phyloP scores from a whole-genome alignment of 306 rosid species.

The Inga leiocalycina region DNA sequence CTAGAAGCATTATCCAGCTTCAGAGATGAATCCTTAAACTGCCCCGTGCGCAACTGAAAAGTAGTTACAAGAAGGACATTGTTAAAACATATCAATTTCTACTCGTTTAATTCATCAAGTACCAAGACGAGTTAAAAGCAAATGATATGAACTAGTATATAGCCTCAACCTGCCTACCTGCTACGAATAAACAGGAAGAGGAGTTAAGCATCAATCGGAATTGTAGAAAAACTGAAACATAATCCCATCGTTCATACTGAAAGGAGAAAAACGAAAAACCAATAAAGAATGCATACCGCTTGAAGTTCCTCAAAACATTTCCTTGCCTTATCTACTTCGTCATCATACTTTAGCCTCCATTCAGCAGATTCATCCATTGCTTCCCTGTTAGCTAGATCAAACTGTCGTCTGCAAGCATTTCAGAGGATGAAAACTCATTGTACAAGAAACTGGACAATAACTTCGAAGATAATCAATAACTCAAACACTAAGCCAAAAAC shows the following conservation, averaged over 20 bases:
- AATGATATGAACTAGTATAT: slow-evolving; percentile 2
- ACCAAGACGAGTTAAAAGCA: neutral
- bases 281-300: slow-evolving; percentile 44
- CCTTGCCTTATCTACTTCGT: slow-evolving; percentile 51
- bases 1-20: slow-evolving; percentile 44
- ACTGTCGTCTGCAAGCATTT: slow-evolving; percentile 55
- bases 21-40: slow-evolving; percentile 54
- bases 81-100: slow-evolving; percentile 2
- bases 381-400: slow-evolving; percentile 63
- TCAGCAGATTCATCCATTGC: slow-evolving; percentile 96
- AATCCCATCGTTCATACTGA: neutral
- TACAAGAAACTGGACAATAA: neutral
- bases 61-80: slow-evolving; percentile 26
- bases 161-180: neutral
- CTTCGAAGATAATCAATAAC: neutral
- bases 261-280: slow-evolving; percentile 11
- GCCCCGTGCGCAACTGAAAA: slow-evolving; percentile 28
- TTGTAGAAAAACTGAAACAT: slow-evolving; percentile 17
- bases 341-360: slow-evolving; percentile 83
- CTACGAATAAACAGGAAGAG: slow-evolving; percentile 1
- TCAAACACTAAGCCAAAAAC: neutral
- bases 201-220: neutral
- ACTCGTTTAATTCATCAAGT: slow-evolving; percentile 7
- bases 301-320: slow-evolving; percentile 63
- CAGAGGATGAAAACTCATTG: neutral